phyloP scores from a whole-genome alignment of 1,284 basidiomycete species.

The Cystobasidium slooffiae region DNA sequence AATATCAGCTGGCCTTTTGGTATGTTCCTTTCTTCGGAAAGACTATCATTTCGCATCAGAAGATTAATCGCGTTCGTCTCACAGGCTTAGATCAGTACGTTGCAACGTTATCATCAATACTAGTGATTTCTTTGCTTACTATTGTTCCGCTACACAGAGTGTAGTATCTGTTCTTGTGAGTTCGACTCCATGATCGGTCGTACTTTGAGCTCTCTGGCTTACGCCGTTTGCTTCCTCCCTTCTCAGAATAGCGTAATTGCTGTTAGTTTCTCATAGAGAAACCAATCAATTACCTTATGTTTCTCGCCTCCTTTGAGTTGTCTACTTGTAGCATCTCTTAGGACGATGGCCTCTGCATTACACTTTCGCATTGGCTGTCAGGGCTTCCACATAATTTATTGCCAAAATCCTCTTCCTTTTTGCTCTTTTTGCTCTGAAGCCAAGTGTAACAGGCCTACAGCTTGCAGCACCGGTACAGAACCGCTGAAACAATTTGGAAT shows the following conservation, averaged over 20 bases:
- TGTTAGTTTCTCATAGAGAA: slow-evolving; percentile 38
- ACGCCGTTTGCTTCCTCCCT: background rate
- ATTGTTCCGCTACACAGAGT: background rate
- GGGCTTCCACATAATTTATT: slow-evolving; percentile 22
- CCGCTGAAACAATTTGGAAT: too few species aligned
- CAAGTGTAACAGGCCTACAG: too few species aligned
- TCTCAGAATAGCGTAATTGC: slow-evolving; percentile 33
- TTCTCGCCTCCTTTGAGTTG: slow-evolving; percentile 32
- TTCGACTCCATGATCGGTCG: background rate
- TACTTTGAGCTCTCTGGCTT: too few species aligned
- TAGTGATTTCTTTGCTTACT: background rate
- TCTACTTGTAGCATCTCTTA: slow-evolving; percentile 27
- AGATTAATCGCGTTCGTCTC: too few species aligned
- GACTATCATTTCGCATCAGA: too few species aligned
- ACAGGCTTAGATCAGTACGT: slow-evolving; percentile 16
- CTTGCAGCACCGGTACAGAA: too few species aligned
- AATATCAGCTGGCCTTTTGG: too few species aligned
- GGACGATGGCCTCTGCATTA: slow-evolving; percentile 36
- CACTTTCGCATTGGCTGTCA: slow-evolving; percentile 39
- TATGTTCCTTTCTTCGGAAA: too few species aligned
- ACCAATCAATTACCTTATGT: slow-evolving; percentile 39
- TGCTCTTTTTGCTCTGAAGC: background rate
- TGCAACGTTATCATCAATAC: too few species aligned
- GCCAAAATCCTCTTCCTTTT: slow-evolving; percentile 1
- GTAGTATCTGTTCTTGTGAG: slow-evolving; percentile 31